Percentiles rank a stretch among this genome's conserved stretches.
These are phyloP conservation scores for Geotrichum fermentans DNA, from an alignment of 1,139 yeast genomes.

Conservation along the genomic window DNA sequence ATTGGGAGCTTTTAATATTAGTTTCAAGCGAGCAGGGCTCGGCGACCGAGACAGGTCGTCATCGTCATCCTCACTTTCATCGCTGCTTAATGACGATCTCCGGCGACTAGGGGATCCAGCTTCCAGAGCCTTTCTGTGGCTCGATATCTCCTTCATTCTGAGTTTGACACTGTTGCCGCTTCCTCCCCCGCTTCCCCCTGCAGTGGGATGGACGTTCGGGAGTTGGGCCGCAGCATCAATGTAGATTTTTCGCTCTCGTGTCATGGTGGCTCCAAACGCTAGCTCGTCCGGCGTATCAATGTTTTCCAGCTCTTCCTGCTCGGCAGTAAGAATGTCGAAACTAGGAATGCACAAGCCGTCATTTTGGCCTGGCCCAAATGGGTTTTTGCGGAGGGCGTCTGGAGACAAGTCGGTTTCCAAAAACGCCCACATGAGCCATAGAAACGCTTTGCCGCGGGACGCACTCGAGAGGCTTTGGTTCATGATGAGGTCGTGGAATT, in stretches of 20 bases:
- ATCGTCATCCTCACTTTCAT: slow-evolving; percentile 4
- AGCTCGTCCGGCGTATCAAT: slow-evolving; percentile 68
- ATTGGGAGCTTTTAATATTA: slow-evolving; percentile 13
- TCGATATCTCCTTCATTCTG: slow-evolving; percentile 7
- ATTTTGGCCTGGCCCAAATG: slow-evolving; percentile 52
- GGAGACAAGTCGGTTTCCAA: slow-evolving; percentile 58
- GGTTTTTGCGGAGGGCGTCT: slow-evolving; percentile 53
- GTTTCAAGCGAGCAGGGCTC: slow-evolving; percentile 6
- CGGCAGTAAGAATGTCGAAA: slow-evolving; percentile 39
- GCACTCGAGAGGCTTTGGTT: slow-evolving; percentile 50
- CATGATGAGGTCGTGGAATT: slow-evolving; percentile 63
- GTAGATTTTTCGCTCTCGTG: slow-evolving; percentile 54
- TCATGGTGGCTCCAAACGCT: slow-evolving; percentile 67
- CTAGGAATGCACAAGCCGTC: slow-evolving; percentile 15
- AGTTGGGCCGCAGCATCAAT: slow-evolving; percentile 40
- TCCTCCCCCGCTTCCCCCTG: slow-evolving; percentile 4
- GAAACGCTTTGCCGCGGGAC: slow-evolving; percentile 64
- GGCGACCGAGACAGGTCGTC: slow-evolving; percentile 1
- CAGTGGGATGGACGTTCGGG: slow-evolving; percentile 6
- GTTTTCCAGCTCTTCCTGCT: slow-evolving; percentile 46
- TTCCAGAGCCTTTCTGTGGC: neutral
- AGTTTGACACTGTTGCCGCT: slow-evolving; percentile 11
- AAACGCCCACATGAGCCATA: slow-evolving; percentile 58
- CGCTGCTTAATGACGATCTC: neutral
- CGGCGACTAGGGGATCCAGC: slow-evolving; percentile 4